A percentile compares a stretch with the other conserved stretches of the same genome.
Evolutionary conservation across 148 eudicot genomes (phyloP).

Genomic region (Hydrangea macrophylla): DNA sequence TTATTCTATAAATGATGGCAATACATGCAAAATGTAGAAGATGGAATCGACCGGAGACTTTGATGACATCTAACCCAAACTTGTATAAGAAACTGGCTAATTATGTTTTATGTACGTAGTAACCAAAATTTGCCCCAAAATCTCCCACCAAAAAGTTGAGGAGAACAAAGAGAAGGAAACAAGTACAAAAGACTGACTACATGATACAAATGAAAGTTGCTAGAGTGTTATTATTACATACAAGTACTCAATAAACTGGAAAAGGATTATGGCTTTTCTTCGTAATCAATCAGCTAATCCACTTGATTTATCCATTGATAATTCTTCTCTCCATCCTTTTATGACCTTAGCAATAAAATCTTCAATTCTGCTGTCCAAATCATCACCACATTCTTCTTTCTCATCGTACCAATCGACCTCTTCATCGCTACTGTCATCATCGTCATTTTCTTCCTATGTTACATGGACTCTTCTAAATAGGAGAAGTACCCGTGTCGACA

Average conservation of each 20-base stretch:
- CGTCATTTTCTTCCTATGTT: constrained; percentile 44
- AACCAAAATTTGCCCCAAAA: no score
- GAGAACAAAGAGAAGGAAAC: background rate
- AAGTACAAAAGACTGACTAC: background rate
- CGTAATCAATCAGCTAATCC: background rate
- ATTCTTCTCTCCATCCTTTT: constrained; percentile 50
- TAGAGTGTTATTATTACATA: background rate
- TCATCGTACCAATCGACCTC: constrained; percentile 14
- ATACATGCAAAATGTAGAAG: no score
- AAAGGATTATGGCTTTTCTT: background rate
- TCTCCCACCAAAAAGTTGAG: background rate
- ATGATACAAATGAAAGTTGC: background rate
- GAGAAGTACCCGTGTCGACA: no score
- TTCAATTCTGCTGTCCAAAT: constrained; percentile 33
- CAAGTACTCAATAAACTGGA: background rate
- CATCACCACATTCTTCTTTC: constrained; percentile 27
- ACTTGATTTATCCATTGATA: constrained; percentile 21
- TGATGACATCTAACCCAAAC: no score
- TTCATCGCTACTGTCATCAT: constrained; percentile 29
- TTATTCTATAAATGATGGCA: no score
- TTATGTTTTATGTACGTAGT: no score
- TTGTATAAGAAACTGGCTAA: no score
- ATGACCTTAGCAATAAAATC: constrained; percentile 46
- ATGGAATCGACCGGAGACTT: no score
- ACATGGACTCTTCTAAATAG: no score